These are phyloP conservation scores for Xylariaceae sp. DNA, from an alignment of 2,329 filamentous ascomycete species.

Conservation along the genomic window DNA sequence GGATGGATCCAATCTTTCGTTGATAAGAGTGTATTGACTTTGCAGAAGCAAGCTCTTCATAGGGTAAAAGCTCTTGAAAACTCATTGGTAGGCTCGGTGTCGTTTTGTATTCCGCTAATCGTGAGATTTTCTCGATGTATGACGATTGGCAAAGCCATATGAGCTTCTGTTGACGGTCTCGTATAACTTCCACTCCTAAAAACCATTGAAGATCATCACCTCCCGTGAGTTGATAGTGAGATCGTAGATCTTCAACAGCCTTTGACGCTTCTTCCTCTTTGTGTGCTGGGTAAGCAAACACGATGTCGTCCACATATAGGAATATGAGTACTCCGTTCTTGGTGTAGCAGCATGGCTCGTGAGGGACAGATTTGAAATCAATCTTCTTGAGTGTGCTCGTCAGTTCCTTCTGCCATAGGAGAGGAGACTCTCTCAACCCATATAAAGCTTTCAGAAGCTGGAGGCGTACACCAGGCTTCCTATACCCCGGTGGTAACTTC, in stretches of 20 bases:
- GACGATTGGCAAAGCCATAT: not conserved
- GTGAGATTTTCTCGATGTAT: conserved; percentile 4
- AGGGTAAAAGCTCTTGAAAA: not conserved
- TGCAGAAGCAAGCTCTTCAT: not conserved
- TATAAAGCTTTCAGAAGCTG: not conserved
- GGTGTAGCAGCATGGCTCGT: not conserved
- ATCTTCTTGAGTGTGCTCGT: not conserved
- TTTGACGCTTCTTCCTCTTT: too few species aligned
- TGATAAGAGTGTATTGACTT: not conserved
- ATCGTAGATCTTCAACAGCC: too few species aligned
- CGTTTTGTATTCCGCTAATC: not conserved
- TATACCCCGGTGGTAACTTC: not conserved
- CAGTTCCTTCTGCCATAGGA: not conserved
- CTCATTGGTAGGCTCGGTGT: not conserved
- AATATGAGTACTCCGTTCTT: not conserved
- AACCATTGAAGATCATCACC: conserved; percentile 1
- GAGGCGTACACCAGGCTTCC: not conserved
- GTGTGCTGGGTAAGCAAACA: not conserved
- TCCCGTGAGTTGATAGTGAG: not conserved
- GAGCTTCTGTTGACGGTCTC: not conserved
- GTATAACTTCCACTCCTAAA: not conserved
- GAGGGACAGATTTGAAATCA: not conserved
- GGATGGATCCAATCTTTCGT: not conserved
- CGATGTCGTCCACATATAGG: not conserved
- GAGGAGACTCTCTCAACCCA: not conserved